Base-by-base conservation (phyloP, 352 stramenopile species). In the Phytophthora fragariae region DNA sequence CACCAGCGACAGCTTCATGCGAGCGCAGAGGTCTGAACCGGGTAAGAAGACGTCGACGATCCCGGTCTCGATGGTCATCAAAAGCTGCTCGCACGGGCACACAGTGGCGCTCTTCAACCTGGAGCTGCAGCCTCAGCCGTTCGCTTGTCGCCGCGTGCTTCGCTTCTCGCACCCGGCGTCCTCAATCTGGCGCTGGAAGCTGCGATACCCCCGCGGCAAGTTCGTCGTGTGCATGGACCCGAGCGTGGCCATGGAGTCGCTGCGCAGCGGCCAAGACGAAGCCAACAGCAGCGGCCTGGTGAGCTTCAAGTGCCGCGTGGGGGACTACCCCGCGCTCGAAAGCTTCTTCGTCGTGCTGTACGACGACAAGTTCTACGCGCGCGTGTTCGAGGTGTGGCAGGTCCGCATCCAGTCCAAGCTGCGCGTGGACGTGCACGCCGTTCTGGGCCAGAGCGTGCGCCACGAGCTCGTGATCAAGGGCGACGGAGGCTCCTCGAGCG, bases 291-390 rank as follows among this genome's bases (percentile, higher is more conserved):
- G 56, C 53, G 49, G 61, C 0, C 21, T 79, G 15, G 73, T 66
- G 55, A 57, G 73, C 54, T 72, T 99, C 63, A 97, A 97, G 74
- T 98, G 96, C 72, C 86, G 94, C 33, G 82, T 95, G 1, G 87
- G 83, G 5, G 79, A 87, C 44, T 97, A 97, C 72, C 94, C 95
- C 12, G 81, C 76, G n/a, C 74, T 93, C 10, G 92, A 96, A 47
- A 83, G 89, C 46, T 98, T 98, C 75, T 97, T 96, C 74, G 66
- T 98, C 2, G 77, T 98, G 14, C 52, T 98, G 0, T 98, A 98
- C 73, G 81, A 92, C 29, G 93, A 98, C 79, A 78, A 84, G 70
- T 98, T 89, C 77, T 91, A 92, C 59, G 89, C 90, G 0, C 68
- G 66, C 19, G 74, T 97, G 54, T 82, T 89, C 68, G 87, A 97